Evolutionary conservation across 1,139 yeast genomes (phyloP), one percentile per base, ranked within the genome.

Genomic region (Meyerozyma athensensis): DNA sequence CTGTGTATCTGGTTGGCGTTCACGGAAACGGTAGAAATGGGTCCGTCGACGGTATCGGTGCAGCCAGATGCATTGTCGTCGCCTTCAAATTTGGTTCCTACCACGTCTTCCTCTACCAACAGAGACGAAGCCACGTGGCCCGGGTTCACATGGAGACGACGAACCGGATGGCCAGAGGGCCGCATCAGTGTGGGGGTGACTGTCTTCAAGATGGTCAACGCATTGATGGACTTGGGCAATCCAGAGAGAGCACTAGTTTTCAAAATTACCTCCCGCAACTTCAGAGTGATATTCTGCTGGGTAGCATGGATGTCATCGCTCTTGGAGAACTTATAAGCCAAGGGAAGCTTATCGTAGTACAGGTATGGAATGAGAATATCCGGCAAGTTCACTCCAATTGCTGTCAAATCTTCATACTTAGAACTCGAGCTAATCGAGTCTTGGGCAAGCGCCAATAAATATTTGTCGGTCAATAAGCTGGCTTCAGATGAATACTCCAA

Each of bases 161-260:
- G 52, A 34, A 57, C 62, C 0, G 72, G 63, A 28, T 48, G 45
- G 20, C 30, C 39, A n/a, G 47, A 42, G 3, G 71, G 65, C 34
- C 56, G 58, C 41, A 70, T 56, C 38, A 50, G 53, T 1, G 64
- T 54, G 1, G 96, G 95, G 0, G 95, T 85, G 1, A 68, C 80
- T 31, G 74, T 72, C 47, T 78, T 80, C 42, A 87, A 65, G 30
- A 72, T 66, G 59, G 77, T 81, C 52, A 89, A 62, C 2, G 95
- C 77, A 56, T 89, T 89, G 56, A 89, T 89, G 2, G 90, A 76
- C 48, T 81, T 82, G 1, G 97, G 97, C 18, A 89, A 68, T 0
- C 97, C 97, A 12, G 81, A 77, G 36, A 89, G 63, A 0, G 95
- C 95, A 2, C 84, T 72, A 7, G 86, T 71, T 55, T 89, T 89